These are phyloP conservation scores for Alternaria sp. DNA, from an alignment of 2,329 filamentous ascomycete species.

Conservation along the genomic window DNA sequence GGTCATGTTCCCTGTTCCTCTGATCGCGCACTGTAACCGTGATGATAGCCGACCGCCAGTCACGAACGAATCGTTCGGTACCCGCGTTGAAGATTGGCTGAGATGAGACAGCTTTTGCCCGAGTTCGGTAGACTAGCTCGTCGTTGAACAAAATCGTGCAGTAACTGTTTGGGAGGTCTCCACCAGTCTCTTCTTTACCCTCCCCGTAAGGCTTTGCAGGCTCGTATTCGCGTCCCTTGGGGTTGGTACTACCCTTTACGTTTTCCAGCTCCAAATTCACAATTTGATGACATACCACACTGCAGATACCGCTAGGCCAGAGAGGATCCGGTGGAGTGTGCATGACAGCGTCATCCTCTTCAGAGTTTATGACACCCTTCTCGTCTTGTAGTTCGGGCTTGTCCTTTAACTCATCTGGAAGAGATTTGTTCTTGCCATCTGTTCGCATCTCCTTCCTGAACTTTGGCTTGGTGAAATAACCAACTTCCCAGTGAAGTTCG, in stretches of 20 bases:
- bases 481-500: slow-evolving; percentile 94
- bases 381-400: slow-evolving; percentile 84
- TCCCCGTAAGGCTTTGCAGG: slow-evolving; percentile 87
- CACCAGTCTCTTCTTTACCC: slow-evolving; percentile 82
- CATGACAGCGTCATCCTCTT: slow-evolving; percentile 82
- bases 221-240: slow-evolving; percentile 86
- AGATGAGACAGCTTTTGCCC: slow-evolving; percentile 90
- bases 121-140: slow-evolving; percentile 89
- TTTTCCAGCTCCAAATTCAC: slow-evolving; percentile 94
- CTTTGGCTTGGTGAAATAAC: slow-evolving; percentile 90
- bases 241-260: slow-evolving; percentile 80
- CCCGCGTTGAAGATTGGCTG: slow-evolving; percentile 98
- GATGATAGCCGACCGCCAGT: slow-evolving; percentile 88
- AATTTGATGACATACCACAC: slow-evolving; percentile 89
- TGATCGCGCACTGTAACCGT: slow-evolving; percentile 90
- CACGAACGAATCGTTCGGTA: slow-evolving; percentile 89
- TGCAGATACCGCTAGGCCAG: slow-evolving; percentile 91
- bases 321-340: slow-evolving; percentile 94
- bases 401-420: slow-evolving; percentile 77
- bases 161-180: slow-evolving; percentile 85
- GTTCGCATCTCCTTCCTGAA: slow-evolving; percentile 85
- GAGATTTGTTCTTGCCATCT: slow-evolving; percentile 80
- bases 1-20: slow-evolving; percentile 90
- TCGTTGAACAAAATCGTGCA: slow-evolving; percentile 93
- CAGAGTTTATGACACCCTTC: slow-evolving; percentile 77